Base-by-base conservation (phyloP, 768 basidiomycete genomes). In the Calocera viscosa region DNA sequence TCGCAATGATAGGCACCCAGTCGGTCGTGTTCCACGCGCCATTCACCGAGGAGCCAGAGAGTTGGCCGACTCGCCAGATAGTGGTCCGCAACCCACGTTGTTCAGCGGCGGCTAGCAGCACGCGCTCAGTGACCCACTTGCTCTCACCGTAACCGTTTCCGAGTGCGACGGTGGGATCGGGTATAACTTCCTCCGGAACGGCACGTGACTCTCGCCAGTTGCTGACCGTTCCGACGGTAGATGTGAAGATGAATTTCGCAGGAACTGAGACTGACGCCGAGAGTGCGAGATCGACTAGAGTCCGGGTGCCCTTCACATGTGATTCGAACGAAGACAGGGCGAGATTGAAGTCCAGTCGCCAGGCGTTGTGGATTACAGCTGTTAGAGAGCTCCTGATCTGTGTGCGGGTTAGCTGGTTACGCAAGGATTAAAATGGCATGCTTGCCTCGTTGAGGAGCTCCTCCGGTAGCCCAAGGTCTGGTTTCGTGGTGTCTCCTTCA, bases 271-370 rank as follows among this genome's bases (percentile, higher is more conserved):
- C 38, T 14, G 65, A 43, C 2, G 12, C 8, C 8, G n/a, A 19
- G 17, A 65, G 41, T 2, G 65, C 38, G 16, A 65, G 41, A 34
- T 65, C 32, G 39, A 65, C 65, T 3, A 65, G 41, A 26, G 47
- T 65, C 2, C 65, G 65, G 7, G 41, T 33, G 2, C 39, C 65
- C 16, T 43, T 40, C 11, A 65, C 22, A 22, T 41, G 40, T 2
- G 65, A 43, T 30, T 65, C 65, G 43, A 65, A 65, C 8, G 65
- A 65, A 7, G 39, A 24, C n/a, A 65, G 32, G 5, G 65, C 11
- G 40, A 65, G 65, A 26, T 65, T 65, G 43, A 65, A 65, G 65
- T 65, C 65, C 12, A 65, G 39, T 14, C 41, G 38, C 65, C 65
- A 65, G 19, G 65, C 65, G 19, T 41, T 40, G 28, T 41, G 35